Percentiles rank a stretch among this genome's conserved stretches.
Conservation (phyloP, 2,329 filamentous ascomycete species). For the Aureobasidium sp. region DNA sequence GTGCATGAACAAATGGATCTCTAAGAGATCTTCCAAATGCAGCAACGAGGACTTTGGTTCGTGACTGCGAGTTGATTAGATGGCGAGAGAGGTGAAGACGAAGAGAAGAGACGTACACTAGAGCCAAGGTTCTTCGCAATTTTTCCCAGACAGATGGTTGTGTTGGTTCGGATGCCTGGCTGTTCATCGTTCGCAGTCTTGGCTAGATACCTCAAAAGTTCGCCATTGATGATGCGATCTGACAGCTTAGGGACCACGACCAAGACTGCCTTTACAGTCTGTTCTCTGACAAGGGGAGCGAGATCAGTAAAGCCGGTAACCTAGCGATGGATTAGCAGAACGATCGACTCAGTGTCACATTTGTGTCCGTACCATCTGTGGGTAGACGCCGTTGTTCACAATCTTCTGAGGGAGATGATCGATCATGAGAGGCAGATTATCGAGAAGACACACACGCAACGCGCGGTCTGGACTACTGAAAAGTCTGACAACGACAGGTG, state of each 20-base stretch:
- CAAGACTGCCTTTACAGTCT: constrained; percentile 90
- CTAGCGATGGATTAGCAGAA: constrained; percentile 36
- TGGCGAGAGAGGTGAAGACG: neutral
- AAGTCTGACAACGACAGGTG: constrained; percentile 75
- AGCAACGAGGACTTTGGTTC: constrained; percentile 84
- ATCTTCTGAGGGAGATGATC: constrained; percentile 79
- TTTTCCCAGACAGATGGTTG: constrained; percentile 93
- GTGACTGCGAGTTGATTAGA: constrained; percentile 44
- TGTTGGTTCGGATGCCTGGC: constrained; percentile 94
- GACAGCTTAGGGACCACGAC: constrained; percentile 82
- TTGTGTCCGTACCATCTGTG: constrained; percentile 64
- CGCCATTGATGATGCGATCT: constrained; percentile 87
- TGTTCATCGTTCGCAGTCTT: constrained; percentile 98
- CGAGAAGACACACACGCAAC: constrained; percentile 80
- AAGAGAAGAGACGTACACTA: constrained; percentile 30
- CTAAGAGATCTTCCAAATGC: constrained; percentile 83
- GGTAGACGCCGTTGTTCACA: constrained; percentile 95
- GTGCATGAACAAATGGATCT: constrained; percentile 90
- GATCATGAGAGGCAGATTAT: constrained; percentile 84
- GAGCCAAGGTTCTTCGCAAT: constrained; percentile 82
- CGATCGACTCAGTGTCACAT: neutral
- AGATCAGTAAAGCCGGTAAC: constrained; percentile 91
- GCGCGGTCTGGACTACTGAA: constrained; percentile 90
- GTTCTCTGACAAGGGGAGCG: constrained; percentile 85
- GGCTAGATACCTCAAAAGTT: constrained; percentile 80